phyloP scores from a whole-genome alignment of 2,329 filamentous ascomycete genomes.

The Graphium sp. region DNA sequence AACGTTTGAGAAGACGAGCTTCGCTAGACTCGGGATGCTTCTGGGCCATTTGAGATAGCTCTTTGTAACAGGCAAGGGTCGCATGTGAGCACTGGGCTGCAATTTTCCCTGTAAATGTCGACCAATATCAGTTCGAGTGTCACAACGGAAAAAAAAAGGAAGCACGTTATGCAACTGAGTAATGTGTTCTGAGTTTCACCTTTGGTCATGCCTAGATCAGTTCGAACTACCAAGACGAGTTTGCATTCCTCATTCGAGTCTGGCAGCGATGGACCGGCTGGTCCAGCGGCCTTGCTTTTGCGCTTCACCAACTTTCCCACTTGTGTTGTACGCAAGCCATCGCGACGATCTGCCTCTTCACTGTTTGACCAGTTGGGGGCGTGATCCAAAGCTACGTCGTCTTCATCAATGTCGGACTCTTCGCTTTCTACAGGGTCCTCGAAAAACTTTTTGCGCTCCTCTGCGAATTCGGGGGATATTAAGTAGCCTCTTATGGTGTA shows the following conservation, averaged over 20 bases:
- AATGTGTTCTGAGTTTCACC: conserved; percentile 34
- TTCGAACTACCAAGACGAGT: conserved; percentile 79
- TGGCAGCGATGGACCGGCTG: conserved; percentile 10
- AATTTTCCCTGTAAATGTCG: conserved; percentile 59
- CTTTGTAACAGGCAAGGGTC: conserved; percentile 95
- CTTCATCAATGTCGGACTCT: conserved; percentile 49
- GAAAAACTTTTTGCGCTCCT: conserved; percentile 37
- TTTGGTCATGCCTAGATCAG: conserved; percentile 94
- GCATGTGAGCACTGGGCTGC: conserved; percentile 90
- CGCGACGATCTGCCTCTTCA: conserved; percentile 37
- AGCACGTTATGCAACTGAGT: background rate
- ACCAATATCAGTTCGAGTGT: background rate
- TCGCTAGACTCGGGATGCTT: conserved; percentile 32
- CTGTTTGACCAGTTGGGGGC: conserved; percentile 52
- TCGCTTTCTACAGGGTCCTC: conserved; percentile 50
- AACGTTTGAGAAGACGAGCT: conserved; percentile 55
- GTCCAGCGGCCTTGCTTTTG: conserved; percentile 21
- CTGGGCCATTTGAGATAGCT: conserved; percentile 40
- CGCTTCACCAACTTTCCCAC: conserved; percentile 18
- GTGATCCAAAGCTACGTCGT: conserved; percentile 42
- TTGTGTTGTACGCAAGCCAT: conserved; percentile 27
- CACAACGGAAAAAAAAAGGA: conserved; percentile 1
- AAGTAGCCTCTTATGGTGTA: conserved; percentile 49
- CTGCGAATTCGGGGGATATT: conserved; percentile 34
- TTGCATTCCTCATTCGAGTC: conserved; percentile 68